Base-by-base conservation (phyloP, 2,329 filamentous ascomycete genomes). In the Colletotrichum acutatum region DNA sequence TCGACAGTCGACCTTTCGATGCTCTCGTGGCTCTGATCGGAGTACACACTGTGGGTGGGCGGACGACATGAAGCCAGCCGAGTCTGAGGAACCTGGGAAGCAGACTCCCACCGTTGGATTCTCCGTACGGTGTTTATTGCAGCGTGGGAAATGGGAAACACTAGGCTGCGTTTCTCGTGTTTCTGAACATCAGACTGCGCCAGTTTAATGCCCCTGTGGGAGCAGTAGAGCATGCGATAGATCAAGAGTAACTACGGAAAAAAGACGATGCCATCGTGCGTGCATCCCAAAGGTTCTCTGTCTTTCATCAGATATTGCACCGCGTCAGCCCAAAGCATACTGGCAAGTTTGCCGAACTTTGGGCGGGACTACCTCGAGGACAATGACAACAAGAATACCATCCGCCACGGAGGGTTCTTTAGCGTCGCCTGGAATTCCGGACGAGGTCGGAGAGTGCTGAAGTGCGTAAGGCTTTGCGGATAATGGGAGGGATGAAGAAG, bases 11-110 rank as follows among this genome's bases (percentile, higher is more conserved):
- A 49, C 34, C 34, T 42, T 42, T 42, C 12, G 34, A 42, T 16
- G 14, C 34, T 16, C 34, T 42, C 12, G 34, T 16, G 5, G 14
- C 34, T 16, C 34, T 42, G 34, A 37, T 37, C 34, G 34, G 34
- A 16, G 12, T 42, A 42, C 66, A 70, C 70, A 70, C 54, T 72
- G 66, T 72, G 60, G 16, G 56, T 19, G 60, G 12, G 60, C 26
- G 60, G 60, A 70, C 60, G 54, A 72, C 54, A 34, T 72, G 70
- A 72, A 70, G 70, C 70, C 70, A 72, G 66, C 70, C 70, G 70
- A 70, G 70, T 72, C 30, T 56, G 66, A 72, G 46, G 54, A 46
- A 28, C 59, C 28, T 12, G 52, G 64, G 34, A 34, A 49, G 42
- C 46, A 69, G 70, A 65, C 70, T 60, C 59, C 59, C 37, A 11